These are phyloP conservation scores for Volvox reticuliferus DNA, from an alignment of 139 green algal species.

Conservation along the genomic window DNA sequence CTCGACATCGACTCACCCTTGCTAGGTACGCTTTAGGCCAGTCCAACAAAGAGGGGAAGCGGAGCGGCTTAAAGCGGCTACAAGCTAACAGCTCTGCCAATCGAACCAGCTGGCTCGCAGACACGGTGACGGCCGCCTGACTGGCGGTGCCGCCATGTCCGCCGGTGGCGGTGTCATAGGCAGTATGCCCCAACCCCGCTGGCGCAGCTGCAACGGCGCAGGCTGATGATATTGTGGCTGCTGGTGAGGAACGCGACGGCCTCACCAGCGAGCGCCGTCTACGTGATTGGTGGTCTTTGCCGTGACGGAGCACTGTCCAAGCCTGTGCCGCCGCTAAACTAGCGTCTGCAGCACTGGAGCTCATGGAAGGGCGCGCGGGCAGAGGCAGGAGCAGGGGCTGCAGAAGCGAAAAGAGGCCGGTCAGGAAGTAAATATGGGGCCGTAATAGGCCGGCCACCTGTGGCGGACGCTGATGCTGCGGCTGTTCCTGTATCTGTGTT, in stretches of 20 bases:
- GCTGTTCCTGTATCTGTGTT: not conserved
- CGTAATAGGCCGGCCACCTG: not conserved
- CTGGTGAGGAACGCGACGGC: too few relatives aligned
- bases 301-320: too few relatives aligned
- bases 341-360: not conserved
- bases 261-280: too few relatives aligned
- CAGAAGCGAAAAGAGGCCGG: not conserved
- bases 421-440: not conserved
- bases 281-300: too few relatives aligned
- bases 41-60: not conserved
- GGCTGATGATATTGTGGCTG: not conserved
- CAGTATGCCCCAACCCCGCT: not conserved
- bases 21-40: constrained; percentile 9
- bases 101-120: not conserved
- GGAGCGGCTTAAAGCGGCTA: constrained; percentile 15
- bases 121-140: not conserved
- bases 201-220: not conserved
- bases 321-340: not conserved
- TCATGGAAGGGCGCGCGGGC: too few relatives aligned
- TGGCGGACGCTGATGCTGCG: not conserved
- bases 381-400: not conserved
- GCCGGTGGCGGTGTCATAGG: not conserved
- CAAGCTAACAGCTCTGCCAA: constrained; percentile 16
- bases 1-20: not conserved
- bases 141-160: not conserved